phyloP scores from a whole-genome alignment of 257 asterid genomes.

The Solanum sitiens region DNA sequence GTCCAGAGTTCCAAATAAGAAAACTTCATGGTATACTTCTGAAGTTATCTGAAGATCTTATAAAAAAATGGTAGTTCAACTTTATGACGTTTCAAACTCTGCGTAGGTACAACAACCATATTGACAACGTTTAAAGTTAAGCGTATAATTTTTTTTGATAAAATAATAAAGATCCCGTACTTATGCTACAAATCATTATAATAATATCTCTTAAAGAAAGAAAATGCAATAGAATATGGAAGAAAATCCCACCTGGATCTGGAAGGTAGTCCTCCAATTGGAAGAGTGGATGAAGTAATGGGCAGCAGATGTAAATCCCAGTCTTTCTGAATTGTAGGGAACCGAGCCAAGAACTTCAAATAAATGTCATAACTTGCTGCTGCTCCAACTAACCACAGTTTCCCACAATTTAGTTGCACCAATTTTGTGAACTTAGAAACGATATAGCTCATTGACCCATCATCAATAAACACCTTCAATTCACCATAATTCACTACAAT shows the following conservation, averaged over 20 bases:
- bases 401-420: slow-evolving; percentile 32
- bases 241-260: slow-evolving; percentile 34
- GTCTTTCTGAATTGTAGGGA: slow-evolving; percentile 54
- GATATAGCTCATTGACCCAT: slow-evolving; percentile 24
- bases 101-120: neutral
- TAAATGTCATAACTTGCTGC: slow-evolving; percentile 42
- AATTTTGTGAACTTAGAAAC: slow-evolving; percentile 44
- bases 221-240: neutral
- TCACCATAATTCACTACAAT: slow-evolving; percentile 55
- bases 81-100: neutral
- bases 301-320: slow-evolving; percentile 83
- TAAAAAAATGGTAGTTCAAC: neutral
- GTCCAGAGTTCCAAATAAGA: neutral
- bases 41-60: neutral
- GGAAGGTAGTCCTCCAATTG: slow-evolving; percentile 39
- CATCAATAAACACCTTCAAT: slow-evolving; percentile 47
- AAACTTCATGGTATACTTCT: neutral
- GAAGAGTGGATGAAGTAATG: slow-evolving; percentile 40
- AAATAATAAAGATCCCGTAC: neutral
- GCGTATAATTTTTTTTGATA: neutral
- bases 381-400: slow-evolving; percentile 65
- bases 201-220: neutral
- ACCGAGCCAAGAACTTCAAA: slow-evolving; percentile 38
- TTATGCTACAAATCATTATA: neutral
- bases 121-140: neutral